Base-by-base conservation (phyloP, 2,329 filamentous ascomycete genomes). In the Hirsutella thompsonii region DNA sequence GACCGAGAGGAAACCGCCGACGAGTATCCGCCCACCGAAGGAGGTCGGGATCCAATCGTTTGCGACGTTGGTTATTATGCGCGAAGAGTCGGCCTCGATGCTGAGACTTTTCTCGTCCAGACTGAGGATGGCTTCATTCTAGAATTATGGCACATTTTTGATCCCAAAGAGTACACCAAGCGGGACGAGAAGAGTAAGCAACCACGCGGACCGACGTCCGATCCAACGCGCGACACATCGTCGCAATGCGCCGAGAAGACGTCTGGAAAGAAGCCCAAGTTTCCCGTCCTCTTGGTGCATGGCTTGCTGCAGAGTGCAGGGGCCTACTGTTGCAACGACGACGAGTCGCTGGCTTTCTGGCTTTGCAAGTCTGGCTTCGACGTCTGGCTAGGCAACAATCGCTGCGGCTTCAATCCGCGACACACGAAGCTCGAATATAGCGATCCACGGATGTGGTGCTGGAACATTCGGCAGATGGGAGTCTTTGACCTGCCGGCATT, bases 401-500 rank as follows among this genome's bases (percentile, higher is more conserved):
- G 90, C 18, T 94, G 88, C 55, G 89, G 89, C 1, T 87, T 92
- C 60, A 67, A 74, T 0, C 89, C 90, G 0, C 74, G 79, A 47
- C 90, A 96, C 55, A 74, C 70, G 2, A 62, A 80, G 19, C 72
- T 95, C 32, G 62, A 75, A 2, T 79, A 83, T 48, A 66, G 66
- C 3, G 90, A 96, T 54, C 89, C 90, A 2, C 76, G 88, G 23
- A 93, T 95, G 85, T 95, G 90, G 90, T 79, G 81, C 33, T 96
- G 90, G 90, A 94, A 94, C 49, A 93, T 95, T 42, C 77, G 85
- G 0, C 86, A 94, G 54, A 93, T 95, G 83, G 90, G 88, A 3
- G 81, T 89, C 1, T 77, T 93, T 55, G 90, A 96, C 55, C 70
- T 96, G 3, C 74, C 89, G 0, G 88, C 89, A 0, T 70, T 95